Base-by-base conservation (phyloP, 768 basidiomycete genomes). In the Rhizopogon vulgaris region DNA sequence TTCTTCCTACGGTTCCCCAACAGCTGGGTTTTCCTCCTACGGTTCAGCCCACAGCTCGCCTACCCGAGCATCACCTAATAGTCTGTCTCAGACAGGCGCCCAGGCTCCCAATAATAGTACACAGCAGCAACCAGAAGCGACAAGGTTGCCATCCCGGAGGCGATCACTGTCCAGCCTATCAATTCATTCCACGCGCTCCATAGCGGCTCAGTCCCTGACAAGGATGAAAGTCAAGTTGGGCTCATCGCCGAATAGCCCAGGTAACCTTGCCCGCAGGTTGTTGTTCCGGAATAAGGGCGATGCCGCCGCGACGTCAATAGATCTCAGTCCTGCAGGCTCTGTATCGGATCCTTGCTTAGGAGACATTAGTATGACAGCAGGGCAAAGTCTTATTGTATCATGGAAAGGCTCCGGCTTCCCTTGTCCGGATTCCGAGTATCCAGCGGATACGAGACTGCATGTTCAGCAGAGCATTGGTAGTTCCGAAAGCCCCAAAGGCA, bases 121-220 rank as follows among this genome's bases (percentile, higher is more conserved):
- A 49, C 46, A 46, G 18, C 28, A 45, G 57, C 63, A 38, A 45
- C 70, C 50, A 55, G 58, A 45, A 51, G 57, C 70, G 59, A 57
- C 63, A 57, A 65, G 66, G 50, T 64, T 71, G 18, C 71, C 75
- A 34, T 71, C 73, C 6, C 78, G 80, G 40, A 73, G 76, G 41
- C 77, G 75, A 25, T 85, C 85, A 2, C 70, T 81, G 8, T 82
- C 85, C 48, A 78, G 69, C 63, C 57, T 83, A 38, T 78, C 82
- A 52, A 60, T 67, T 34, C 71, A 66, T 41, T 76, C 76, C 45
- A 70, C 70, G 40, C 69, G 66, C 37, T 71, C 75, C 10, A 60
- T 74, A 32, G 70, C 73, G 30, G 70, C 76, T 22, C 70, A 71
- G 18, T 77, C 80, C 38, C 70, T 78, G 65, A 66, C 77, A 18